Evolutionary conservation across 2,329 filamentous ascomycete species (phyloP), one percentile per base, ranked within the genome.

Genomic region (Boeremia exigua): DNA sequence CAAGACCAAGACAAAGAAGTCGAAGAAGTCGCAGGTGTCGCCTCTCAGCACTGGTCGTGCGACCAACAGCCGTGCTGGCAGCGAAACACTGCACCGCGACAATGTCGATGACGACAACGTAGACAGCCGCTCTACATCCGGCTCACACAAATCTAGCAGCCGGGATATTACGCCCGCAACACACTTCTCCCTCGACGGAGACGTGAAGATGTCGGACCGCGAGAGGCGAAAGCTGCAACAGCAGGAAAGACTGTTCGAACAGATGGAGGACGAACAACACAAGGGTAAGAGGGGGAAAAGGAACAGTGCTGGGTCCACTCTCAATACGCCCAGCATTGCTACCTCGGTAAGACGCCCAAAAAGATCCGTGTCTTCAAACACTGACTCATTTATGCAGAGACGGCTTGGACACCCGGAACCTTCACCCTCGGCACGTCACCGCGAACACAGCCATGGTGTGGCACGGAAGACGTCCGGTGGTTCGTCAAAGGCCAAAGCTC

Each of bases 201-300:
- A 75, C 27, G 70, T 79, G 2, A 85, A 85, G 59, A 77, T 87
- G 58, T 87, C 86, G 2, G 85, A 84, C 58, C 80, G 86, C 5
- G 86, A 88, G 62, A 81, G 81, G 65, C 82, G 85, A 55, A 88
- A 88, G 71, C 79, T 88, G 42, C 83, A 84, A 49, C 84, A 85
- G 51, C 82, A 84, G 37, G 85, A 88, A 64, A 84, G 84, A 60
- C 81, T 87, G 55, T 87, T 87, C 59, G 81, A 85, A 59, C 81
- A 85, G 63, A 77, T 86, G 59, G 85, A 87, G 63, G 83, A 87
- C 56, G 82, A 84, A 61, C 79, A 81, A 54, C 77, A 79, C 29
- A 81, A 74, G 36, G 63, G 80, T 50, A 81, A 78, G 61, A 83
- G 82, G 71, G 84, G 82, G 69, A 84, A 87, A 66, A 78, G 82